Evolutionary conservation across 345 rosid genomes (phyloP).

Genomic region (Citrus cavaleriei): DNA sequence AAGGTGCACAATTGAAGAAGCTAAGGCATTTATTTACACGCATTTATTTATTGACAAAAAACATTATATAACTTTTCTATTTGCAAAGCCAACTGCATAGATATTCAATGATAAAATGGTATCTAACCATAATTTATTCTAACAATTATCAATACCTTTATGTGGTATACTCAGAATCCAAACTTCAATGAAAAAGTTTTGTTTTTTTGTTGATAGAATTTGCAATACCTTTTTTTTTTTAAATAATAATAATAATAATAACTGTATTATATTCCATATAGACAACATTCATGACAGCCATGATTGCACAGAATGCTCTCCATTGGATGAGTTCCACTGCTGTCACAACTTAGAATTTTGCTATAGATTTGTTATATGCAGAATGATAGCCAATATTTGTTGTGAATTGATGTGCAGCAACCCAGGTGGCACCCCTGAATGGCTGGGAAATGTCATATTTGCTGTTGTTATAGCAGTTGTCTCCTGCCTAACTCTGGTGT

Average conservation of each 20-base stretch:
- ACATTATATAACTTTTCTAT: neutral
- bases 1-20: neutral
- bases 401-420: constrained; percentile 47
- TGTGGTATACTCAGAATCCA: neutral
- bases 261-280: neutral
- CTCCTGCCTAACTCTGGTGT: constrained; percentile 67
- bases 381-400: neutral
- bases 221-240: too few species aligned
- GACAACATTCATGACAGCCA: neutral
- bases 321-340: neutral
- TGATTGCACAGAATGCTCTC: neutral
- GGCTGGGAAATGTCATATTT: constrained; percentile 63
- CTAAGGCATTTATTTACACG: neutral
- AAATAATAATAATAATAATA: too few species aligned
- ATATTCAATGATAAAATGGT: neutral
- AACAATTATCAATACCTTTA: neutral
- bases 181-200: neutral
- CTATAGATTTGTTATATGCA: neutral
- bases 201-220: too few species aligned
- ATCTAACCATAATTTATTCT: neutral
- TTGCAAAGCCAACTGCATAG: neutral
- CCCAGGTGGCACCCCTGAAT: constrained; percentile 84
- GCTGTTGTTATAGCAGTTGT: constrained; percentile 58
- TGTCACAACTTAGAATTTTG: neutral
- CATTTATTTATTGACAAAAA: neutral